Evolutionary conservation across 2,329 filamentous ascomycete species (phyloP), one percentile per base, ranked within the genome.

Genomic region (Curvularia eragrostidis): DNA sequence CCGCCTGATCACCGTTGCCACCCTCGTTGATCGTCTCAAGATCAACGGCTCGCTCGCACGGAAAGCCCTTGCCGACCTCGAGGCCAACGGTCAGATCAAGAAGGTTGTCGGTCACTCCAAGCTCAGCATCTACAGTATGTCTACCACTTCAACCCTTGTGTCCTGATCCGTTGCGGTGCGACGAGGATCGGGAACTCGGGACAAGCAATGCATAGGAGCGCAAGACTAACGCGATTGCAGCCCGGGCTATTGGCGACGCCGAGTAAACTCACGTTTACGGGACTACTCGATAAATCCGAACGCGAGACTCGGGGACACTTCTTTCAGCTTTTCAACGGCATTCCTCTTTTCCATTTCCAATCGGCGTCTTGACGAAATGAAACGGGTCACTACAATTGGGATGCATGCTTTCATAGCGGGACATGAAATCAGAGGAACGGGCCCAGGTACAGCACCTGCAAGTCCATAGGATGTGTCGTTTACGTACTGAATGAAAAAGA

Each of bases 21-120:
- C 92, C 76, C 93, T 99, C 78, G 95, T 99, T 88, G 95, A 99
- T 85, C 89, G 95, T 83, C 89, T 99, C 83, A 99, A 99, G 93
- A 96, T 99, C 87, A 99, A 99, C 87, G 96, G 95, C 79, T 97
- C 92, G 75, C 86, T 99, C 78, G 95, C 95, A 73, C 89, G 95
- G 79, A 85, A 87, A 84, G 94, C 91, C 82, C 85, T 98, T 72
- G 85, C 85, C 79, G 94, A 98, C 79, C 87, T 98, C 75, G 94
- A 98, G 89, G 92, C 96, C 87, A 95, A 93, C 88, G 95, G 94
- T 76, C 87, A 92, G 83, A 99, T 99, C 86, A 97, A 95, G 89
- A 94, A 96, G 83, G 87, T 99, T 76, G 92, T 98, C 71, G 88
- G 87, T 72, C 96, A 99, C 88, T 94, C 89, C 85, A 95, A 93